phyloP scores from a whole-genome alignment of 1,284 basidiomycete genomes.

The Peniophora sp. region DNA sequence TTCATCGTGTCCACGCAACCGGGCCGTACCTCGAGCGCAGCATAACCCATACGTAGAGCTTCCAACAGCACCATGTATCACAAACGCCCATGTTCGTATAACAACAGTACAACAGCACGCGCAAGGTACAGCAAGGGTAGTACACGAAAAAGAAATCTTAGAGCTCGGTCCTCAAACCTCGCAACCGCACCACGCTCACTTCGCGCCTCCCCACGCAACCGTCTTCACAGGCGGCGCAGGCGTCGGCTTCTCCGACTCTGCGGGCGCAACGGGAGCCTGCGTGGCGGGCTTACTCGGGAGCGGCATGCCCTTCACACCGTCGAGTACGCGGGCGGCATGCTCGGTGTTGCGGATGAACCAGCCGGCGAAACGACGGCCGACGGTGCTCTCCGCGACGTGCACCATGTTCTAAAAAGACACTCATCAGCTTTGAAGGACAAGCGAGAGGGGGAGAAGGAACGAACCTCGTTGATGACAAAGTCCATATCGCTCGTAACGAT shows the following conservation, averaged over 20 bases:
- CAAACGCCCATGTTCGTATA: no score
- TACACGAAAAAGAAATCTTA: background rate
- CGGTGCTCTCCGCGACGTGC: constrained; percentile 89
- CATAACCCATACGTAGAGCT: no score
- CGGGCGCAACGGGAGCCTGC: constrained; percentile 4
- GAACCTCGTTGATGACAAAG: constrained; percentile 88
- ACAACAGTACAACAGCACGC: no score
- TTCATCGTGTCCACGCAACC: no score
- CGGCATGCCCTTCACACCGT: constrained; percentile 67
- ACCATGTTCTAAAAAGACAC: constrained; percentile 76
- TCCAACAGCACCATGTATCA: no score
- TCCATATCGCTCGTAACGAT: constrained; percentile 91
- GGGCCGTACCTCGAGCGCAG: no score
- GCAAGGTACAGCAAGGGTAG: no score
- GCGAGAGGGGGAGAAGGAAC: constrained; percentile 14
- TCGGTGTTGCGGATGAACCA: constrained; percentile 97
- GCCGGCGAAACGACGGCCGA: constrained; percentile 87
- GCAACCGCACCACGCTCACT: no score
- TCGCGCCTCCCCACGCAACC: constrained; percentile 46
- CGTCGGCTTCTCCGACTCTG: constrained; percentile 14
- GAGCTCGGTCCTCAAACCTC: no score
- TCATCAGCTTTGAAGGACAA: background rate
- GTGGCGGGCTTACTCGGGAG: constrained; percentile 31
- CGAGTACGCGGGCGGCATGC: constrained; percentile 77
- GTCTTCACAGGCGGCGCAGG: constrained; percentile 25